Base-by-base conservation (phyloP, 2,329 filamentous ascomycete genomes). In the Aspergillus ochraceoroseus region DNA sequence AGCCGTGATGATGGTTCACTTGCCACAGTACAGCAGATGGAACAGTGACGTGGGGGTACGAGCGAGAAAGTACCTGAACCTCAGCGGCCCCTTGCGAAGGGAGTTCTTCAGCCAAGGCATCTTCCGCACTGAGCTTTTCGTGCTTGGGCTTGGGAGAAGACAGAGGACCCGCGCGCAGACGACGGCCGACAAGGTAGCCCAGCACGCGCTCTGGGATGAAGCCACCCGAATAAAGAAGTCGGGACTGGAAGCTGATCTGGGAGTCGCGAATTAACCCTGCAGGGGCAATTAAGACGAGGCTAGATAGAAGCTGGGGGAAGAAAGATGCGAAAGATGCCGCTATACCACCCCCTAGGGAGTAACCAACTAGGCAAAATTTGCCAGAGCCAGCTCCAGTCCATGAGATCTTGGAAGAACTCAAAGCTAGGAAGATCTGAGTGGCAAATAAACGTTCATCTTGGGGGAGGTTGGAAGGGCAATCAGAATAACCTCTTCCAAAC, bases 271-370 rank as follows among this genome's bases (percentile, higher is more conserved):
- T 77, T 30, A 95, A 71, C 0, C 89, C 89, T 0, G 82, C 74
- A 0, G 89, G 87, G 0, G 87, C 87, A 28, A 95, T 74, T 4
- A 95, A 75, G 7, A 92, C 72, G 14, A 95, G 70, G 7, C 75
- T 77, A 8, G 75, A 73, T 9, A 95, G 73, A 41, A 90, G 69
- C 32, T 76, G 64, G 0, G 84, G 78, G 55, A 87, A 85, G 56
- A 79, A 79, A 1, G 76, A 73, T 1, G 84, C 76, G 57, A 92
- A 90, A 13, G 79, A 73, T 7, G 79, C 80, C 1, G 77, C 74
- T 27, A 94, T 75, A 9, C 82, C 84, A 23, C 87, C 87, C 31
- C 87, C 87, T 0, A 94, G 72, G 0, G 83, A 88, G 62, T 92
- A 94, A 2, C 87, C 87, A 3, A 88, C 66, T 4, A 94, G 66